phyloP scores from a whole-genome alignment of 2,329 filamentous ascomycete genomes.

The Magnaporthales sp. region DNA sequence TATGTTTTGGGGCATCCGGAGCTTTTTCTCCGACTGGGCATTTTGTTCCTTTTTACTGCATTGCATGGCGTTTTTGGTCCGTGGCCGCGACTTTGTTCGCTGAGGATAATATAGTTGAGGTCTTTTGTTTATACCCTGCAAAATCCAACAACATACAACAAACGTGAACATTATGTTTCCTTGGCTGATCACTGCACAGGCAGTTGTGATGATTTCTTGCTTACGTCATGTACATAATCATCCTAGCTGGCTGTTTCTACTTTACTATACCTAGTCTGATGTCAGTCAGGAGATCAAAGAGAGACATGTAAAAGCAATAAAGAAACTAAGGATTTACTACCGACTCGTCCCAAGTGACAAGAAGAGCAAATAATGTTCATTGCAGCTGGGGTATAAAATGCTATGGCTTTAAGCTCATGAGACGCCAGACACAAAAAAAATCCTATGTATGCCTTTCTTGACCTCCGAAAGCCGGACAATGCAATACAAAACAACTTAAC shows the following conservation, averaged over 20 bases:
- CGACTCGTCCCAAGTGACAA: background rate
- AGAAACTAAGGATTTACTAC: background rate
- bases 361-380: background rate
- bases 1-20: background rate
- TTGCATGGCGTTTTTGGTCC: conserved; percentile 1
- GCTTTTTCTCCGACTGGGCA: background rate
- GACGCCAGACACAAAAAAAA: background rate
- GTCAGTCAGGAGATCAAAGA: no score
- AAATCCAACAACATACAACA: background rate
- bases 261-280: no score
- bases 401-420: background rate
- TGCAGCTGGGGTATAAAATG: background rate
- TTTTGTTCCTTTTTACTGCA: background rate
- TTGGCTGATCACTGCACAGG: background rate
- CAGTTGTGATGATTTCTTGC: background rate
- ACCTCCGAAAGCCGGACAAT: background rate
- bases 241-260: background rate
- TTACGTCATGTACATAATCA: background rate
- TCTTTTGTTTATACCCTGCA: background rate
- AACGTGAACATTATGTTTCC: background rate
- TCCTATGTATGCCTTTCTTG: background rate
- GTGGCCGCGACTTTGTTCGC: background rate
- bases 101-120: background rate
- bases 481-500: background rate
- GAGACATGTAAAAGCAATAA: no score